phyloP scores from a whole-genome alignment of 1,284 basidiomycete genomes.

The Pholiota adiposa region DNA sequence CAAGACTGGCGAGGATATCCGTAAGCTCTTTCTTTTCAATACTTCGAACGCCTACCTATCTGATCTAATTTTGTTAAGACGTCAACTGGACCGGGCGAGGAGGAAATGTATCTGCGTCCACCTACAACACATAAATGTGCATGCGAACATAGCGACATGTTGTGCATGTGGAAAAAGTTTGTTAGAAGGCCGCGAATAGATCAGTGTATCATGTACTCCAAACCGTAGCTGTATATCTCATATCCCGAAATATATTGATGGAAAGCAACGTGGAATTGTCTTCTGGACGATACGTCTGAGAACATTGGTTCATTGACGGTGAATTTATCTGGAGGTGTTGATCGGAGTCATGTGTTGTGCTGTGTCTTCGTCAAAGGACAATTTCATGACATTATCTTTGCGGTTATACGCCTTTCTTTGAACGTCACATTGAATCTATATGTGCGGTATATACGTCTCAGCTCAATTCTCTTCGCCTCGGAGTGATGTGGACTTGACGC shows the following conservation, averaged over 20 bases:
- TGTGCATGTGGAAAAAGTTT: not conserved
- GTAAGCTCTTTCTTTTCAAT: slow-evolving; percentile 47
- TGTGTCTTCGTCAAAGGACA: too few relatives aligned
- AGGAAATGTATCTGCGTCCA: slow-evolving; percentile 90
- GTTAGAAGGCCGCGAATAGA: slow-evolving; percentile 10
- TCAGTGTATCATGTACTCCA: slow-evolving; percentile 3
- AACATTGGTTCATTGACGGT: too few relatives aligned
- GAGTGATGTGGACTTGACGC: slow-evolving; percentile 12
- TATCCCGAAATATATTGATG: slow-evolving; percentile 10
- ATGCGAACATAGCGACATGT: not conserved
- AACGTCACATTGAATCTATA: too few relatives aligned
- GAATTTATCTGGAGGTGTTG: too few relatives aligned
- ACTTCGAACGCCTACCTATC: not conserved
- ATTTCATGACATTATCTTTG: too few relatives aligned
- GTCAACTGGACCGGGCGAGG: slow-evolving; percentile 95
- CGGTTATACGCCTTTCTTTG: too few relatives aligned
- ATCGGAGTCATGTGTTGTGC: too few relatives aligned
- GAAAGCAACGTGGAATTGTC: not conserved
- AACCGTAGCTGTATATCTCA: slow-evolving; percentile 10
- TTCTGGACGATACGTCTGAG: too few relatives aligned
- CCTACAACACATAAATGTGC: slow-evolving; percentile 79
- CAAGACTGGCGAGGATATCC: slow-evolving; percentile 85
- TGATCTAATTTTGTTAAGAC: slow-evolving; percentile 45
- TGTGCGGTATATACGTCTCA: slow-evolving; percentile 56
- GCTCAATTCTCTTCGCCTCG: slow-evolving; percentile 7